phyloP scores from a whole-genome alignment of 139 green algal species.

The Volvox reticuliferus region DNA sequence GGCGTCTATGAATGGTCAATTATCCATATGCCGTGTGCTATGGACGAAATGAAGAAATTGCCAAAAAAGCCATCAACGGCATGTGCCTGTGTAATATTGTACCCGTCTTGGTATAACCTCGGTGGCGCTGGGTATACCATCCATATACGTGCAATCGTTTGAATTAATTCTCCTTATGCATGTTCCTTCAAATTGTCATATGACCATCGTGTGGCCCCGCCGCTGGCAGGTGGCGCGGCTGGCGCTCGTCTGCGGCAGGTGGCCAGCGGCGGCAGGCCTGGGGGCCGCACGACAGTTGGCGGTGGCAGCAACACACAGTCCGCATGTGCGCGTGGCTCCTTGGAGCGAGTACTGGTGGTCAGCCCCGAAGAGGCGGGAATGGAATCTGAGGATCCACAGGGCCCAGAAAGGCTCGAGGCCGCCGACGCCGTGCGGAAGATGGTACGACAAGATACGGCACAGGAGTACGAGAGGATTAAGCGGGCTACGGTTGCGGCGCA shows the following conservation, averaged over 20 bases:
- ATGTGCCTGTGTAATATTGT: too few relatives aligned
- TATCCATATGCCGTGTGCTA: too few relatives aligned
- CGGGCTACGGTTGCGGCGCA: neutral
- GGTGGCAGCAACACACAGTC: neutral
- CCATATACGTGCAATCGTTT: too few relatives aligned
- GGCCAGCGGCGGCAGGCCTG: neutral
- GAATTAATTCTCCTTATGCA: too few relatives aligned
- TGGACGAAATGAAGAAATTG: too few relatives aligned
- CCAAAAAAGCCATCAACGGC: too few relatives aligned
- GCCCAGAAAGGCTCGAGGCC: neutral
- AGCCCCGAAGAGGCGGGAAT: neutral
- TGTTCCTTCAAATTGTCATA: too few relatives aligned
- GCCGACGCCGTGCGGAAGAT: neutral
- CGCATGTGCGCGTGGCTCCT: neutral
- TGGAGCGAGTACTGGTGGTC: neutral
- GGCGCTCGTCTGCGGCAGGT: neutral
- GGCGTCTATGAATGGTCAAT: too few relatives aligned
- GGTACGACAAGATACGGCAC: neutral
- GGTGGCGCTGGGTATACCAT: too few relatives aligned
- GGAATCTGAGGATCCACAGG: neutral
- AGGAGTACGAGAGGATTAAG: neutral
- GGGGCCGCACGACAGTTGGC: neutral
- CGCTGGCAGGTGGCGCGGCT: neutral
- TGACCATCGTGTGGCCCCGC: neutral
- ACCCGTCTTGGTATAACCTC: too few relatives aligned